phyloP scores from a whole-genome alignment of 306 rosid genomes.

The Arachis stenosperma region DNA sequence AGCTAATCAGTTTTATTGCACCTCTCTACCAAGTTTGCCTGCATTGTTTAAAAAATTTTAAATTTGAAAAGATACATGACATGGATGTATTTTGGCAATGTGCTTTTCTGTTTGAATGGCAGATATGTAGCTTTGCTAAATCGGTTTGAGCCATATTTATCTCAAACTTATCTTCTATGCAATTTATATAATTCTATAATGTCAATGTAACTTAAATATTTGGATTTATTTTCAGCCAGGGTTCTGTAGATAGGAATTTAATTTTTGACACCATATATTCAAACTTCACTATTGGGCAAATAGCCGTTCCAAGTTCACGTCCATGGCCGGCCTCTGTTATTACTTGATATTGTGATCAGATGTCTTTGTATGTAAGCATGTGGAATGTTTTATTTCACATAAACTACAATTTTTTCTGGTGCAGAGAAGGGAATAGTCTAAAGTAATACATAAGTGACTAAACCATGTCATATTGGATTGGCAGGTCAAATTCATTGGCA shows the following conservation, averaged over 20 bases:
- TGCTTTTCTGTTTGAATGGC: conserved; percentile 24
- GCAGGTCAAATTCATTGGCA: too few species aligned
- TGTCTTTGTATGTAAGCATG: conserved; percentile 2
- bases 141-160: conserved; percentile 9
- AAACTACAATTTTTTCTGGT: not conserved
- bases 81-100: conserved; percentile 2
- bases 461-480: too few species aligned
- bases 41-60: not conserved
- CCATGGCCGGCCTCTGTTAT: not conserved
- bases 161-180: not conserved
- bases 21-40: not conserved
- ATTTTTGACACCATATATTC: conserved; percentile 13
- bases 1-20: not conserved
- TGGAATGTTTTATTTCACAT: conserved; percentile 23
- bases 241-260: not conserved
- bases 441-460: too few species aligned
- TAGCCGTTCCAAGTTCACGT: conserved; percentile 26
- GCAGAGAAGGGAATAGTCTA: not conserved
- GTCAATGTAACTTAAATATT: conserved; percentile 19
- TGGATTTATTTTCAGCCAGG: conserved; percentile 22
- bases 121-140: conserved; percentile 11
- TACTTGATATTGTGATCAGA: conserved; percentile 8
- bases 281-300: conserved; percentile 17
- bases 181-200: not conserved
- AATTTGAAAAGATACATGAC: conserved; percentile 6